Percentiles rank a stretch among this genome's conserved stretches.
phyloP scores from a whole-genome alignment of 768 basidiomycete species.

The Leccinum variicolor region DNA sequence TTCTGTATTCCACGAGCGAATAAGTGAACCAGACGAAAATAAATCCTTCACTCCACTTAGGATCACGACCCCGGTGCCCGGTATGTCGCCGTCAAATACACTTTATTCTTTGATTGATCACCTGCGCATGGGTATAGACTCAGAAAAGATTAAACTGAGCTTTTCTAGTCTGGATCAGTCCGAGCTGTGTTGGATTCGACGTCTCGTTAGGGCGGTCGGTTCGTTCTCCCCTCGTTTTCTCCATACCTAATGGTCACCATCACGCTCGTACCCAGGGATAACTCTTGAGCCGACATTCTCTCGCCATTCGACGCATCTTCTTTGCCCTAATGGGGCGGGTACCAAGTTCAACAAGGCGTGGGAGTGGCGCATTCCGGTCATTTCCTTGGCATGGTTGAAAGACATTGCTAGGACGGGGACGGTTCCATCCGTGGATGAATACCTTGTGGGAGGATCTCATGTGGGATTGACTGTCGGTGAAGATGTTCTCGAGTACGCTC shows the following conservation, averaged over 20 bases:
- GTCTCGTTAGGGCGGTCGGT: constrained; percentile 21
- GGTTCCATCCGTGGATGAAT: constrained; percentile 37
- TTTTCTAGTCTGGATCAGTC: constrained; percentile 75
- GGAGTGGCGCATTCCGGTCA: constrained; percentile 77
- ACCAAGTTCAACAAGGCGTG: constrained; percentile 74
- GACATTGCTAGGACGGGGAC: constrained; percentile 51
- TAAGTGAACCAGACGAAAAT: constrained; percentile 66
- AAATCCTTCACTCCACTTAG: constrained; percentile 66
- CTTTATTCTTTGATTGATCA: neutral
- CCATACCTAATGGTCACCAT: neutral
- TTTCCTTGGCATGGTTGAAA: constrained; percentile 68
- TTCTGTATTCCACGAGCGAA: constrained; percentile 72
- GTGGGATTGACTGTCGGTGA: constrained; percentile 40
- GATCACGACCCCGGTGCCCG: constrained; percentile 54
- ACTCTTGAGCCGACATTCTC: constrained; percentile 56
- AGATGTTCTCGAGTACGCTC: constrained; percentile 16
- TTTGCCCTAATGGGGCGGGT: constrained; percentile 70
- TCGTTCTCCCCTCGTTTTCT: neutral
- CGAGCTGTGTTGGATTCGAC: constrained; percentile 59
- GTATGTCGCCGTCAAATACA: constrained; percentile 31
- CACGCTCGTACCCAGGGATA: constrained; percentile 41
- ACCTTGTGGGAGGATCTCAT: constrained; percentile 28
- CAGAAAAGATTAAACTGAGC: constrained; percentile 57
- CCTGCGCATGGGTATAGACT: constrained; percentile 36
- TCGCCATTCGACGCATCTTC: constrained; percentile 69